A percentile compares a stretch with the other conserved stretches of the same genome.
Evolutionary conservation across 257 asterid species (phyloP).

Genomic region (Plectranthus barbatus): DNA sequence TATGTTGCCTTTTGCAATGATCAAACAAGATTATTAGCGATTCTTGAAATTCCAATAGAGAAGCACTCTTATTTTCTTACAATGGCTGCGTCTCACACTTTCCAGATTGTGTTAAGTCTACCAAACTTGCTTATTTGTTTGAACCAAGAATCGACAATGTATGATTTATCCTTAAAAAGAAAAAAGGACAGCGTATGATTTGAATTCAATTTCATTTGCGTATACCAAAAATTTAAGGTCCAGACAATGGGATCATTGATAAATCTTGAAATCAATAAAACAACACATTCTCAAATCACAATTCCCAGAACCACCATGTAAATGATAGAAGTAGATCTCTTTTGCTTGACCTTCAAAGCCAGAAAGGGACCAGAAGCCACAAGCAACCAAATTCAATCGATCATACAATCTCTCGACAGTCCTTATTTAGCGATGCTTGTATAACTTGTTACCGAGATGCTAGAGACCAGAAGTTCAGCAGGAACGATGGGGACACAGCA

Average conservation of each 20-base stretch:
- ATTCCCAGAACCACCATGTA: background rate
- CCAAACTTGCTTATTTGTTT: too few species aligned
- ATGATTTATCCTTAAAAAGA: too few species aligned
- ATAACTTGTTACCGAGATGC: conserved; percentile 39
- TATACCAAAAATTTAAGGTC: too few species aligned
- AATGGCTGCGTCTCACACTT: too few species aligned
- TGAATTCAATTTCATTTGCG: too few species aligned
- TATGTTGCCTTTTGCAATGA: background rate
- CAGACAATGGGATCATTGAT: too few species aligned
- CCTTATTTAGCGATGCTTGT: background rate
- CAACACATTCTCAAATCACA: background rate
- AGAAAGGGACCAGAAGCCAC: background rate
- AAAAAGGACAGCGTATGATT: too few species aligned
- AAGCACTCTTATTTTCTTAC: too few species aligned
- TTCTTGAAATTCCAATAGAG: background rate
- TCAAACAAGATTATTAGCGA: background rate
- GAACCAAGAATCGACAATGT: too few species aligned
- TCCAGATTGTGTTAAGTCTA: too few species aligned
- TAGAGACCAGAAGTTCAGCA: conserved; percentile 74
- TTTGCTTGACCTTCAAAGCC: background rate
- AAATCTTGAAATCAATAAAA: background rate
- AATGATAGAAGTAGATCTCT: background rate
- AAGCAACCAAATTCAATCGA: background rate
- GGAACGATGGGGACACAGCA: conserved; percentile 61
- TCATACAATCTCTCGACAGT: background rate